Base-by-base conservation (phyloP, 2,329 filamentous ascomycete genomes). In the Xylariales sp. region DNA sequence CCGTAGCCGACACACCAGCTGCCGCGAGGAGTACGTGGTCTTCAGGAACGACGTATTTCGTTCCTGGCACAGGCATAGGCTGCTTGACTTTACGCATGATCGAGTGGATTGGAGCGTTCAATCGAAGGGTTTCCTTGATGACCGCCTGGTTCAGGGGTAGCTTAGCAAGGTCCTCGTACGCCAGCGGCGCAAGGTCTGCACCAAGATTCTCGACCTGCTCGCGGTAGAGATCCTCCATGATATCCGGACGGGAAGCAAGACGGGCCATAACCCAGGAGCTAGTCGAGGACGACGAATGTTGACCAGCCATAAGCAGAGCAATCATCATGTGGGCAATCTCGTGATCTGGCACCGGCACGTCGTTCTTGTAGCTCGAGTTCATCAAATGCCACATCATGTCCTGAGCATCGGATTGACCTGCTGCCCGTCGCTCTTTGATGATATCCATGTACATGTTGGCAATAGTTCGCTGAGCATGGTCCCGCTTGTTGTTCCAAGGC, bases 291-390 rank as follows among this genome's bases (percentile, higher is more conserved):
- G 87, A 91, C 2, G 86, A 91, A 69, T 95, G 88, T 61, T 95
- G 88, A 42, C 88, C 88, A 45, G 87, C 88, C 88, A 95, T 94
- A 47, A 95, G 79, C 16, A 95, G 76, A 5, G 88, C 88, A 63
- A 95, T 95, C 86, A 95, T 91, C 78, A 95, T 91, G 66, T 93
- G 85, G 16, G 88, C 88, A 44, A 94, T 78, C 63, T 95, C 88
- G 55, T 84, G 75, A 58, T 95, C 88, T 12, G 88, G 84, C n/a
- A 94, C 74, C 5, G 73, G 72, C 28, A 71, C 80, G 52, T 88
- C 88, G 53, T 91, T 79, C 71, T 94, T 95, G 76, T 95, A 95
- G 18, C 71, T 75, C 54, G 82, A 88, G 53, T 80, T 80, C 88
- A 94, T 93, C 50, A 95, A 69, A 57, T 93, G 88, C 80, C 85